Evolutionary conservation across 2,329 filamentous ascomycete genomes (phyloP).

Genomic region (Cercospora sesami): DNA sequence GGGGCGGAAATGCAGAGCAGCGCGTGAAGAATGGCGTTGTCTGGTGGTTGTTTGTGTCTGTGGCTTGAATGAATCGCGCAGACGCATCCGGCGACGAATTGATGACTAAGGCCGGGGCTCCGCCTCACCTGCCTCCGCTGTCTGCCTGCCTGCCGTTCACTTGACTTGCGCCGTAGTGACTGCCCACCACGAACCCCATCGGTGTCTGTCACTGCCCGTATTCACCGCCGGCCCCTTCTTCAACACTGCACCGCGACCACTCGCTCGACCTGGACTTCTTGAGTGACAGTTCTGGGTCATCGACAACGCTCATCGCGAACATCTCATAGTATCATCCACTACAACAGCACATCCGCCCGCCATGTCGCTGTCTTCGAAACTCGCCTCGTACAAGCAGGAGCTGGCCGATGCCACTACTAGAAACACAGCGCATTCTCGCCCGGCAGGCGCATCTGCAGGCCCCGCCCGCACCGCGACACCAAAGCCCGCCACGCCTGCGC

Average conservation of each 20-base stretch:
- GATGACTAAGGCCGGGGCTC: not conserved
- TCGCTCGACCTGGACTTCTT: slow-evolving; percentile 33
- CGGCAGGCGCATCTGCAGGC: slow-evolving; percentile 20
- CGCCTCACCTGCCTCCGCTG: not conserved
- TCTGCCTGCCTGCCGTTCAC: not conserved
- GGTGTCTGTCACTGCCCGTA: not conserved
- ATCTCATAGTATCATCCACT: slow-evolving; percentile 1
- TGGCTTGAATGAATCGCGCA: slow-evolving; percentile 8
- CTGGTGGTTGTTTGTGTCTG: not conserved
- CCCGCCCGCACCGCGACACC: slow-evolving; percentile 33
- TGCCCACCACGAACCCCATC: no score
- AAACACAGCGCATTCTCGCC: slow-evolving; percentile 34
- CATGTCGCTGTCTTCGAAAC: slow-evolving; percentile 36
- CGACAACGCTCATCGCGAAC: not conserved
- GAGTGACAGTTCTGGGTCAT: slow-evolving; percentile 32
- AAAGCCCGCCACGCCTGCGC: slow-evolving; percentile 23
- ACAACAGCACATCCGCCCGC: slow-evolving; percentile 13
- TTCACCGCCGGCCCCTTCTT: not conserved
- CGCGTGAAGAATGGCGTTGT: slow-evolving; percentile 9
- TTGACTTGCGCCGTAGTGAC: not conserved
- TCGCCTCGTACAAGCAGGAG: slow-evolving; percentile 37
- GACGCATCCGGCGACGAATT: slow-evolving; percentile 4
- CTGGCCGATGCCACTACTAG: slow-evolving; percentile 34
- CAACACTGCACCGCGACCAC: not conserved
- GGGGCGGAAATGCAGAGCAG: not conserved